These are phyloP conservation scores for Grigorovia transvaalensis DNA, from an alignment of 805 yeast genomes.

Conservation along the genomic window DNA sequence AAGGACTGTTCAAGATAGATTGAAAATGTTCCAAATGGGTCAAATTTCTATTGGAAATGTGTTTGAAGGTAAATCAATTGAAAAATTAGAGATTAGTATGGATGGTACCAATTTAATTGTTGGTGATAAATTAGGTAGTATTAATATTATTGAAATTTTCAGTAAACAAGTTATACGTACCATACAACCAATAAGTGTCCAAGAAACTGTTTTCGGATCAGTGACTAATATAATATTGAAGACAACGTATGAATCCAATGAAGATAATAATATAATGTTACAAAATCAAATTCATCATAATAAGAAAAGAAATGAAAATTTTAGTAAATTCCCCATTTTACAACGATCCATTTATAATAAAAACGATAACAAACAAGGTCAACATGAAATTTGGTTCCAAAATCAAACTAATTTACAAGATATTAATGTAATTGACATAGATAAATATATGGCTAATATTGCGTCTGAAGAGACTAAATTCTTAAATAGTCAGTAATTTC, in stretches of 20 bases:
- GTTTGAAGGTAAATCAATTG: constrained; percentile 35
- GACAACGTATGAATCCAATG: background rate
- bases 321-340: constrained; percentile 43
- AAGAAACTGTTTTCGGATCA: constrained; percentile 17
- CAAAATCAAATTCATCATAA: background rate
- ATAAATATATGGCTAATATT: background rate
- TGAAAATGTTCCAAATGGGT: constrained; percentile 17
- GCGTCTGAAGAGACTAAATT: background rate
- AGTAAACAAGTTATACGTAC: constrained; percentile 59
- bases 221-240: constrained; percentile 15
- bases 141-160: constrained; percentile 55
- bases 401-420: constrained; percentile 2
- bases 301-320: background rate
- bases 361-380: constrained; percentile 22
- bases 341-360: constrained; percentile 47
- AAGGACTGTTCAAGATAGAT: constrained; percentile 18
- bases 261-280: background rate
- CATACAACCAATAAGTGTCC: constrained; percentile 29
- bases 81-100: constrained; percentile 41
- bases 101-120: constrained; percentile 67
- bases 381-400: constrained; percentile 36
- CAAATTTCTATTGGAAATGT: constrained; percentile 20
- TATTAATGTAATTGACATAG: background rate
- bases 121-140: constrained; percentile 66
- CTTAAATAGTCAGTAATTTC: background rate